Evolutionary conservation across 179 eudicot species (phyloP).

Genomic region (Heliamphora pulchella): DNA sequence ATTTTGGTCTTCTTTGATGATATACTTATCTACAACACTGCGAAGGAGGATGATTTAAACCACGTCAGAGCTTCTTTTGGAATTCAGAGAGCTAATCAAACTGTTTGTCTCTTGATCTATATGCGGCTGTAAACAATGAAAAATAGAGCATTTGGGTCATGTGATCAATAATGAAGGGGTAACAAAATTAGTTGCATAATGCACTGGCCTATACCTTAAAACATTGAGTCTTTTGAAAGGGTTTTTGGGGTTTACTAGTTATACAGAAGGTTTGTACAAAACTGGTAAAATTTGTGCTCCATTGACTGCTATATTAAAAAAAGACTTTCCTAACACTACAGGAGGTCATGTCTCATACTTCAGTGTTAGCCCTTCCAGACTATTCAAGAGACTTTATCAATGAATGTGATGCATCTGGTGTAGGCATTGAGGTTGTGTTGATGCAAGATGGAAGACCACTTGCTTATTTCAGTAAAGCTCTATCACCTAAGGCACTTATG

Average conservation of each 20-base stretch:
- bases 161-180: too few species aligned
- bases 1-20: too few species aligned
- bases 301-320: not conserved
- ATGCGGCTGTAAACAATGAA: too few species aligned
- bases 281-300: not conserved
- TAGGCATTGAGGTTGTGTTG: not conserved
- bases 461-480: conserved; percentile 3
- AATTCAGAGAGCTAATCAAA: too few species aligned
- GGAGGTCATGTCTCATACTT: not conserved
- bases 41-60: too few species aligned
- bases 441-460: not conserved
- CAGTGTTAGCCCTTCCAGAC: not conserved
- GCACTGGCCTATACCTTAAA: not conserved
- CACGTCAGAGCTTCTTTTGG: too few species aligned
- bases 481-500: not conserved
- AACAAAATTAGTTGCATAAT: not conserved
- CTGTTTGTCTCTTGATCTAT: too few species aligned
- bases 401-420: not conserved
- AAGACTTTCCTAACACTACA: not conserved
- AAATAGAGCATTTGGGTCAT: too few species aligned
- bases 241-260: conserved; percentile 7
- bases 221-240: not conserved
- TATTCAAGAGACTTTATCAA: not conserved
- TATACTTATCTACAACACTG: too few species aligned
- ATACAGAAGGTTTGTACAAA: not conserved